Base-by-base conservation (phyloP, 768 basidiomycete species). In the Fibroporia radiculosa region DNA sequence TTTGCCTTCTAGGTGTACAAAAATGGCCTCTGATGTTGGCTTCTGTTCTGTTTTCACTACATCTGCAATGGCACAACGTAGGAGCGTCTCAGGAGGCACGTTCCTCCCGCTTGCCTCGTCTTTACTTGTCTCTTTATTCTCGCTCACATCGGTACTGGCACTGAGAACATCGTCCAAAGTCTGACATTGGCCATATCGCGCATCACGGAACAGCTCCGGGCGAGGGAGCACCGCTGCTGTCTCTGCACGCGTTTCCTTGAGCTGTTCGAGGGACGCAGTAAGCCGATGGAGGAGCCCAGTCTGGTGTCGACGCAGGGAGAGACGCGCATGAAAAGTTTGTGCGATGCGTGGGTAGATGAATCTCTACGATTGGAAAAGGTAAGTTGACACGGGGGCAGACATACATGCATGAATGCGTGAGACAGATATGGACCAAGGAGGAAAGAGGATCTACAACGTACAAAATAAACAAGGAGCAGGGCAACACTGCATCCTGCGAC, bases 341-440 rank as follows among this genome's bases (percentile, higher is more conserved):
- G 73, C 60, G 10, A 90, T 71, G 25, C 77, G 77, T 3, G 86
- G 86, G 20, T 86, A 72, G 19, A 90, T 65, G 54, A 80, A 77
- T 27, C 77, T 75, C 86, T 89, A 48, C 3, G 38, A 18, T 49
- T n/a, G n/a, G 3, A 35, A 31, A 8, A 8, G n/a, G 10, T 31
- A 31, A 31, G 29, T 31, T 8, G 6, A 27, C 13, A 25, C n/a
- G n/a, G n/a, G n/a, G n/a, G n/a, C n/a, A n/a, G n/a, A n/a, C n/a
- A n/a, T 20, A 25, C 18, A 25, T 1, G 24, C 26, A 33, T 22
- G 5, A n/a, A n/a, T n/a, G n/a, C n/a, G n/a, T n/a, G 19, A 10
- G 39, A 27, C 39, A 51, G 6, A 20, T 23, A n/a, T n/a, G n/a
- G n/a, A n/a, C n/a, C n/a, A n/a, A n/a, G n/a, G n/a, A n/a, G n/a